Evolutionary conservation across 176 grass and related monocot species (phyloP), one percentile per base, ranked within the genome.

Genomic region (Carex parvula): DNA sequence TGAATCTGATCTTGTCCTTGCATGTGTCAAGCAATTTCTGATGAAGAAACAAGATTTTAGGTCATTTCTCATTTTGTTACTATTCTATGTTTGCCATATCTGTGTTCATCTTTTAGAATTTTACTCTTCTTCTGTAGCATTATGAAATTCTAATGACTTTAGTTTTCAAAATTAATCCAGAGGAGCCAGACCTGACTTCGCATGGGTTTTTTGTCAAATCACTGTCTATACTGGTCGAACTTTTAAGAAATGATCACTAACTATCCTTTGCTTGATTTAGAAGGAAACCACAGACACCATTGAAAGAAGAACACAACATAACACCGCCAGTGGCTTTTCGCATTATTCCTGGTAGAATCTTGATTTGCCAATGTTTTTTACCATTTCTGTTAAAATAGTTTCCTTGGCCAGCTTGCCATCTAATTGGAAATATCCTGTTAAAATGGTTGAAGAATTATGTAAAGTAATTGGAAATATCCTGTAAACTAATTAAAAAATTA

Each of bases 1-100:
- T 46, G 94, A 97, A 91, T 97, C 94, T 85, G 94, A 97, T 94
- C 92, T 94, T 82, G 83, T 97, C 59, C 92, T 97, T 60, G 88
- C 92, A 42, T 89, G 89, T 71, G 81, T 92, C 39, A 97, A 91
- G 70, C 94, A 89, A 69, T 94, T 94, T 88, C 88, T 94, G 87
- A 89, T 94, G 90, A 97, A 97, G 89, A 97, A 92, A 64, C 89
- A 87, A 72, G 90, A 97, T 68, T 73, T 94, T 76, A 97, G 94
- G 94, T 97, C 35, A 12, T 83, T 77, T 41, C 32, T 76, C n/a
- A 62, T 44, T 54, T 84, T 54, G 16, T 24, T 66, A 46, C 82
- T 67, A 0, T 33, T 75, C 11, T 16, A 52, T 58, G 16, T 81
- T 81, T 81, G 54, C 39, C 32, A 67, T 67, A 6, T 35, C 11